Evolutionary conservation across 768 basidiomycete species (phyloP).

Genomic region (Suillus alpinus): DNA sequence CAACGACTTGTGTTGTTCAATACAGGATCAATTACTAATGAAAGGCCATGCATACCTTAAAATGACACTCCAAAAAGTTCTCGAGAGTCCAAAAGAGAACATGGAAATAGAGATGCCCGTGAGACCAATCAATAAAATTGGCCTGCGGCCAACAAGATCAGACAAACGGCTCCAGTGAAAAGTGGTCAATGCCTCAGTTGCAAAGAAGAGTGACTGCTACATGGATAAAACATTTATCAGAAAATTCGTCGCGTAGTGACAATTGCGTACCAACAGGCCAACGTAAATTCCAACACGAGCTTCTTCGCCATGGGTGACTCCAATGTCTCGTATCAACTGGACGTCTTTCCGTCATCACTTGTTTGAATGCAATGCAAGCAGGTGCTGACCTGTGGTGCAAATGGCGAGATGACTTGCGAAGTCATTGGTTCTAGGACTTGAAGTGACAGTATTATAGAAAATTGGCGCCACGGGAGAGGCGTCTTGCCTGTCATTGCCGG

Average conservation of each 20-base stretch:
- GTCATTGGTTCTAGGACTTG: constrained; percentile 73
- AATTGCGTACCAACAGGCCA: constrained; percentile 34
- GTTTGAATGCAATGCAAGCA: constrained; percentile 4
- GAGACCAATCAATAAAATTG: constrained; percentile 39
- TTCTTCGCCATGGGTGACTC: constrained; percentile 38
- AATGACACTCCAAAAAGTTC: constrained; percentile 36
- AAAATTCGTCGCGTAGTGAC: neutral
- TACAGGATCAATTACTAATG: neutral
- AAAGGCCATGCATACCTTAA: constrained; percentile 25
- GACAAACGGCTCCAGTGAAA: constrained; percentile 44
- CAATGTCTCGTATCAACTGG: constrained; percentile 10
- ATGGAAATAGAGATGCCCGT: constrained; percentile 40
- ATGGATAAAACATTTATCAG: constrained; percentile 30
- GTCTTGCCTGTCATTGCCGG: constrained; percentile 28
- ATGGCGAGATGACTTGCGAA: constrained; percentile 68
- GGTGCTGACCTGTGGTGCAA: constrained; percentile 54
- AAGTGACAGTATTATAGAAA: constrained; percentile 60
- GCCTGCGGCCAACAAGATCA: constrained; percentile 40
- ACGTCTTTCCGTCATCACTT: neutral
- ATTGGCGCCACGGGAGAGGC: constrained; percentile 62
- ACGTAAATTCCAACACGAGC: constrained; percentile 41
- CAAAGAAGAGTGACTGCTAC: constrained; percentile 43
- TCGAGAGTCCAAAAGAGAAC: constrained; percentile 40
- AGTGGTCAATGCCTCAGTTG: constrained; percentile 40
- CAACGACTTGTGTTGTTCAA: constrained; percentile 27